These are phyloP conservation scores for Naganishia randhawae DNA, from an alignment of 768 basidiomycete species.

Conservation along the genomic window DNA sequence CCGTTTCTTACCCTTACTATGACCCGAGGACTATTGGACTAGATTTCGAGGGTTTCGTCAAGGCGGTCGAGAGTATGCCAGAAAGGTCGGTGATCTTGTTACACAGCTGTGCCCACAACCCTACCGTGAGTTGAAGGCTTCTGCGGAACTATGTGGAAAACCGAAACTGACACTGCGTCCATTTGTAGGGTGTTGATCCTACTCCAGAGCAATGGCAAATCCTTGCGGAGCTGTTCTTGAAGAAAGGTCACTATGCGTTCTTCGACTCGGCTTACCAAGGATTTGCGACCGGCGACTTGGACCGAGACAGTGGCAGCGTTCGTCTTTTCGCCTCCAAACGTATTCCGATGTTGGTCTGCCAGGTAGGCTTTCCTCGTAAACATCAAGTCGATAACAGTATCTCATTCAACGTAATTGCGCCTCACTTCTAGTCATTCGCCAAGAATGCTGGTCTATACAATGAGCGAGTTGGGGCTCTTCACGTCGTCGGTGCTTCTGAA, in stretches of 20 bases:
- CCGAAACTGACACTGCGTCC: neutral
- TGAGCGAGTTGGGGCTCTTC: constrained; percentile 90
- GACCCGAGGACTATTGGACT: constrained; percentile 83
- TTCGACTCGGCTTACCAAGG: constrained; percentile 97
- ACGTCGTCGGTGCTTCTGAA: constrained; percentile 63
- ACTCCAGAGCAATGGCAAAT: constrained; percentile 78
- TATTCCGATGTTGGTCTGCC: constrained; percentile 36
- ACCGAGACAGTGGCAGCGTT: constrained; percentile 34
- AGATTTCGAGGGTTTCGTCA: constrained; percentile 68
- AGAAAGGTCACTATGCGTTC: constrained; percentile 77
- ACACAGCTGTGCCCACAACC: constrained; percentile 94
- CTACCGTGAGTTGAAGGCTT: constrained; percentile 56
- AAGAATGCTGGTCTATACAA: constrained; percentile 95
- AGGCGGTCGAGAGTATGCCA: constrained; percentile 61
- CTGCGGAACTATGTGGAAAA: neutral
- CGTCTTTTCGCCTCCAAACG: constrained; percentile 30
- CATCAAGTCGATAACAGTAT: neutral
- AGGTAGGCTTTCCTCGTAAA: constrained; percentile 28
- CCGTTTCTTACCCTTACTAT: constrained; percentile 81
- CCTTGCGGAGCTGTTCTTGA: constrained; percentile 68
- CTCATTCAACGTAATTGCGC: neutral
- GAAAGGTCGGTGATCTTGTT: constrained; percentile 75
- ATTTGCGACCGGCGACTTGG: constrained; percentile 78
- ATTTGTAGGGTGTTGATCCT: constrained; percentile 71
- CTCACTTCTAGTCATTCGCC: constrained; percentile 35